These are phyloP conservation scores for Trypanosoma vivax DNA, from an alignment of 208 protist species.

Conservation along the genomic window DNA sequence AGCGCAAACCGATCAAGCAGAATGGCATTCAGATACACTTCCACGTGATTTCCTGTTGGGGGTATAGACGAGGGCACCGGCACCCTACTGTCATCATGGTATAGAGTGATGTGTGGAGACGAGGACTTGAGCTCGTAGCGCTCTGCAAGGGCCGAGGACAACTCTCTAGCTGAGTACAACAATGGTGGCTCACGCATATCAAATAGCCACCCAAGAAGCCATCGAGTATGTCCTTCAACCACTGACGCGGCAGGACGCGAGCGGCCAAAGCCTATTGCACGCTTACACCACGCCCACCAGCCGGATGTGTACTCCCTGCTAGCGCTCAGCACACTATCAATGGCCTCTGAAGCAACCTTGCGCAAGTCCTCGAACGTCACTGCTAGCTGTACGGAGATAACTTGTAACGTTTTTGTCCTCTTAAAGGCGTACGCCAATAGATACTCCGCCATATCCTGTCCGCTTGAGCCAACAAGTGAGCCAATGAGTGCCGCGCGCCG, in stretches of 20 bases:
- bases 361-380: slow-evolving; percentile 7
- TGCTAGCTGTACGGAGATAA: slow-evolving; percentile 8
- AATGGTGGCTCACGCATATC: slow-evolving; percentile 13
- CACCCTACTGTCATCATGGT: slow-evolving; percentile 17
- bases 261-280: neutral
- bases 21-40: slow-evolving; percentile 32
- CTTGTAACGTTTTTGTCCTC: neutral
- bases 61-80: neutral
- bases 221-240: slow-evolving; percentile 49
- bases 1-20: slow-evolving; percentile 67
- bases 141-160: slow-evolving; percentile 30
- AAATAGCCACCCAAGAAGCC: slow-evolving; percentile 72
- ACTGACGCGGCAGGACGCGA: neutral
- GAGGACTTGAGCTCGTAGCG: slow-evolving; percentile 33
- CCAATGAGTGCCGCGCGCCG: slow-evolving; percentile 1
- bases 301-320: neutral
- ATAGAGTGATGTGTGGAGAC: slow-evolving; percentile 60
- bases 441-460: neutral
- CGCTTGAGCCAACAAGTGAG: slow-evolving; percentile 12
- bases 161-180: slow-evolving; percentile 2
- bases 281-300: slow-evolving; percentile 13
- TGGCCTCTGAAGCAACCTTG: slow-evolving; percentile 1
- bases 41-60: slow-evolving; percentile 24
- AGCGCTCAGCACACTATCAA: neutral
- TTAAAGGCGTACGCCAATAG: neutral